phyloP scores from a whole-genome alignment of 495 filamentous ascomycete species.

The Hyaloscypha variabilis region DNA sequence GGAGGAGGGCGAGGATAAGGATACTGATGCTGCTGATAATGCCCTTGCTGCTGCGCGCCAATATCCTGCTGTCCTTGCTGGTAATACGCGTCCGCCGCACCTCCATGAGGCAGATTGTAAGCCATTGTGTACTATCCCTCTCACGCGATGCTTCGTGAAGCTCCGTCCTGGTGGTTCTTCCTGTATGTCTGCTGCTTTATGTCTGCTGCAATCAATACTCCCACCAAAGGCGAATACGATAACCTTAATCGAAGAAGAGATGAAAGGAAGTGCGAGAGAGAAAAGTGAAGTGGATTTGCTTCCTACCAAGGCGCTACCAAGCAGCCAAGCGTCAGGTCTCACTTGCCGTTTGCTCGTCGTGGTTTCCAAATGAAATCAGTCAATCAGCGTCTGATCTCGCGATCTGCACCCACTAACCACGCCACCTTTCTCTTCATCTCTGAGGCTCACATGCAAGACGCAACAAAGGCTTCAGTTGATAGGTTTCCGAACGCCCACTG shows the following conservation, averaged over 20 bases:
- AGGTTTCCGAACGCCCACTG: background rate
- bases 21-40: constrained; percentile 4
- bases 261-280: background rate
- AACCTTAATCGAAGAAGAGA: background rate
- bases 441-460: background rate
- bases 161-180: no score
- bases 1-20: background rate
- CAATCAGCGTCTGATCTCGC: background rate
- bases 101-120: constrained; percentile 28
- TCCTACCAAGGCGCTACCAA: background rate
- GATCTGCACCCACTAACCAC: background rate
- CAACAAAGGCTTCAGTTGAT: background rate
- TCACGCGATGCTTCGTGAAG: background rate
- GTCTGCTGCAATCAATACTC: background rate
- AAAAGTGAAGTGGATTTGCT: background rate
- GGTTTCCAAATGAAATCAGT: background rate
- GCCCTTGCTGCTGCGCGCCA: constrained; percentile 10
- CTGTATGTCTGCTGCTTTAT: background rate
- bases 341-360: background rate
- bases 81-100: constrained; percentile 38
- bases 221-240: background rate
- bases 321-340: background rate
- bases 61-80: constrained; percentile 22
- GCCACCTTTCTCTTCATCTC: background rate
- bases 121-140: constrained; percentile 10